Base-by-base conservation (phyloP, 306 rosid genomes). In the Dicorynia guianensis region DNA sequence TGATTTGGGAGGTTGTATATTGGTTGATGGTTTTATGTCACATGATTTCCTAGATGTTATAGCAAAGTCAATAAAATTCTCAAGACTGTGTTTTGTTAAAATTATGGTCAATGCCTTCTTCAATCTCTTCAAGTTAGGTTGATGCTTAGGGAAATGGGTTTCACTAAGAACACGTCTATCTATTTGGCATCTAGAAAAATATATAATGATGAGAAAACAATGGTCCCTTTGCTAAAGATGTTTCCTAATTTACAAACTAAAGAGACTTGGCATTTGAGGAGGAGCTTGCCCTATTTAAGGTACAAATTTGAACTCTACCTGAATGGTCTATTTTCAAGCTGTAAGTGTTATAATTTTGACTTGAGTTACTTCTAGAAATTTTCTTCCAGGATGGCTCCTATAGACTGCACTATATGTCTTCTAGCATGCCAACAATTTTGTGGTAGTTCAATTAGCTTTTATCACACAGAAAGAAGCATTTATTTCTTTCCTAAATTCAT, bases 381-480 rank as follows among this genome's bases (percentile, higher is more conserved):
- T 87, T 95, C 99, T 76, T 95, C 99, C 84, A 87, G 99, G 92
- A 95, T 95, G 99, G 99, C 99, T 80, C 96, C 99, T 53, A 84
- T 92, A 79, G 99, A 95, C 82, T 95, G 92, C 84, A 92, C 97
- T 30, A 97, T 95, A 81, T 95, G 99, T 79, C 97, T 95, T 71
- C 97, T n/a, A n/a, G n/a, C n/a, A n/a, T n/a, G n/a, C n/a, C n/a
- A n/a, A n/a, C n/a, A n/a, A n/a, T n/a, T n/a, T n/a, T n/a, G n/a
- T n/a, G n/a, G n/a, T n/a, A n/a, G n/a, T n/a, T n/a, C n/a, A n/a
- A n/a, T n/a, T n/a, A n/a, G n/a, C n/a, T n/a, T n/a, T n/a, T n/a
- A n/a, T n/a, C n/a, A n/a, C n/a, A n/a, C n/a, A n/a, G n/a, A n/a
- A n/a, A n/a, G n/a, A n/a, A n/a, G n/a, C n/a, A n/a, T n/a, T n/a